Evolutionary conservation across 768 basidiomycete species (phyloP), one percentile per base, ranked within the genome.

Genomic region (Termitomyces sp.): DNA sequence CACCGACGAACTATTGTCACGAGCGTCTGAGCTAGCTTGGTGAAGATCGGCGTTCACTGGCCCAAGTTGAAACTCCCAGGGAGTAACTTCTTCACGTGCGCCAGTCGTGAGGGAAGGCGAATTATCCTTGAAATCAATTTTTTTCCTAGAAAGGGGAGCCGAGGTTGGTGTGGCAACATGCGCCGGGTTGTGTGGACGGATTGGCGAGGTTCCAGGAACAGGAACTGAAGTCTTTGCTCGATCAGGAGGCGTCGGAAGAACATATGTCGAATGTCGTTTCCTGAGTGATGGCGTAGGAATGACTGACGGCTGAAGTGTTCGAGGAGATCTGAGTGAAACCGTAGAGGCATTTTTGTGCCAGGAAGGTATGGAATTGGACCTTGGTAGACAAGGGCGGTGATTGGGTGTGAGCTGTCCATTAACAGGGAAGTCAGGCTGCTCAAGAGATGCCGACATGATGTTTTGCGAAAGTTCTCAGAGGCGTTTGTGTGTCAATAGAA

Each of bases 11-110:
- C 59, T 49, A 38, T 42, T 52, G 41, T 45, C 24, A 55, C 59
- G 52, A 32, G 34, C 14, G 5, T 41, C 45, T 45, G 51, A 24
- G 30, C 51, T 54, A 43, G 55, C 26, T 12, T n/a, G 43, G 19
- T 34, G 47, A 32, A 19, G 37, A n/a, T 59, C 50, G 44, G 55
- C 54, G 22, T 47, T 11, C 19, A 56, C 45, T 15, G 64, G 63
- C 40, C 56, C 62, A 42, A 67, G 64, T 44, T 59, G 64, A 17
- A 75, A 64, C 60, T 75, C 73, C 74, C 69, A 71, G 42, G 70
- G 67, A 9, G 67, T 69, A 51, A 70, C 58, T 12, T 68, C 66
- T 54, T 67, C 66, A 34, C 63, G 60, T 15, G 64, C 43, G 32
- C 66, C 60, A 41, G 64, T 63, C 11, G 66, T 59, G 22, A 66